These are phyloP conservation scores for Alternaria sp. DNA, from an alignment of 2,329 filamentous ascomycete genomes.

Conservation along the genomic window DNA sequence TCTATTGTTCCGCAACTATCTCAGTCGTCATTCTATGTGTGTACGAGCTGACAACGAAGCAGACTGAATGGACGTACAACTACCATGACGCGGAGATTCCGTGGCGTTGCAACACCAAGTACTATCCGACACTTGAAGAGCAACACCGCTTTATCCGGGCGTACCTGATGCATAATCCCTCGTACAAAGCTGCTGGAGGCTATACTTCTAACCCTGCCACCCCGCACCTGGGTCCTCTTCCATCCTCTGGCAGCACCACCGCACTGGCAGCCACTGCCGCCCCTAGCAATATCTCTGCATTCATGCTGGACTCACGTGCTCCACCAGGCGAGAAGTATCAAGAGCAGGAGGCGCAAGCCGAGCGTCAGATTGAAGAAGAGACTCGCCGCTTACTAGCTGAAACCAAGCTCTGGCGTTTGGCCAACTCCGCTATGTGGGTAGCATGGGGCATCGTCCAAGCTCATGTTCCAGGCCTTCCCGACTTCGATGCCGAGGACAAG, in stretches of 20 bases:
- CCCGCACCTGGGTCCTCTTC: conserved; percentile 39
- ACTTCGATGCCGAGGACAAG: conserved; percentile 48
- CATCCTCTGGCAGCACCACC: conserved; percentile 44
- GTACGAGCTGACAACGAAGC: conserved; percentile 4
- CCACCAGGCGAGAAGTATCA: conserved; percentile 47
- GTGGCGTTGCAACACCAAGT: conserved; percentile 71
- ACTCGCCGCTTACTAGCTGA: conserved; percentile 79
- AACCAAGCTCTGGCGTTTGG: conserved; percentile 83
- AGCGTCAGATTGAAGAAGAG: conserved; percentile 69
- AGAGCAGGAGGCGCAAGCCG: conserved; percentile 61
- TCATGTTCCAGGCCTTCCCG: conserved; percentile 77
- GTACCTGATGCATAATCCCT: conserved; percentile 83
- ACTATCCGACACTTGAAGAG: conserved; percentile 81
- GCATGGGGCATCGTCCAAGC: conserved; percentile 98
- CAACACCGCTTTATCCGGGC: conserved; percentile 85
- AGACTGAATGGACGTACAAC: conserved; percentile 96
- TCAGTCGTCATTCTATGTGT: neutral
- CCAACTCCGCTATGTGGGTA: conserved; percentile 90
- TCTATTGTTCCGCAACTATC: neutral
- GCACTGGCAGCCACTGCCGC: conserved; percentile 45
- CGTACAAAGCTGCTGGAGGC: conserved; percentile 66
- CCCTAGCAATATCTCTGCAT: conserved; percentile 61
- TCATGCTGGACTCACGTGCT: conserved; percentile 76
- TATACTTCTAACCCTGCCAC: conserved; percentile 58
- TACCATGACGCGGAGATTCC: conserved; percentile 79